Conservation (phyloP, 2,329 filamentous ascomycete species). For the Acephala macrosclerotiorum region DNA sequence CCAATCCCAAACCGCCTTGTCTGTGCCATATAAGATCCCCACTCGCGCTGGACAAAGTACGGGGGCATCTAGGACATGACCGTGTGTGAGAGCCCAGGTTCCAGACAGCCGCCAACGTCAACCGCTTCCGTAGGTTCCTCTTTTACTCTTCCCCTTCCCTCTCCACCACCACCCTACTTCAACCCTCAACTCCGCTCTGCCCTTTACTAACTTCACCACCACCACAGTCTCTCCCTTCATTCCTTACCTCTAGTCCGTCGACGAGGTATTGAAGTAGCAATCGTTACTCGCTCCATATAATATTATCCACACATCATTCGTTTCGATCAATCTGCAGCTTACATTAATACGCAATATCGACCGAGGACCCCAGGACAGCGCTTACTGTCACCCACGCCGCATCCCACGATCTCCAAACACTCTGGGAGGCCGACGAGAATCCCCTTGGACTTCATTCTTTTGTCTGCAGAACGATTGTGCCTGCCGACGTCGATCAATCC, state of each 20-base stretch:
- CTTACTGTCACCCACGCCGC: constrained; percentile 14
- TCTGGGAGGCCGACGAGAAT: not conserved
- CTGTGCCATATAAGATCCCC: constrained; percentile 16
- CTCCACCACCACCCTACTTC: constrained; percentile 15
- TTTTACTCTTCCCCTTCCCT: constrained; percentile 15
- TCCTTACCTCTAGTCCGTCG: constrained; percentile 29
- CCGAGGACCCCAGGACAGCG: constrained; percentile 19
- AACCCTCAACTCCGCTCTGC: constrained; percentile 17
- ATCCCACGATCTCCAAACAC: not conserved
- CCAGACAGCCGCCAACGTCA: constrained; percentile 33
- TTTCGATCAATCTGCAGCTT: constrained; percentile 10
- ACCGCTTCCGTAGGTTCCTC: constrained; percentile 26
- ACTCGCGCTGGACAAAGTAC: constrained; percentile 24
- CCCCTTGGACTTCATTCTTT: constrained; percentile 29
- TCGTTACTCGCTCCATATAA: constrained; percentile 24
- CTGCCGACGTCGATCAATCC: constrained; percentile 14
- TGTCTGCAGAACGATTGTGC: constrained; percentile 20
- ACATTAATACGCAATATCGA: constrained; percentile 23
- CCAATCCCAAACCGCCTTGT: not conserved
- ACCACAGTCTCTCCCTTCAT: constrained; percentile 34
- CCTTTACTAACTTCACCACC: constrained; percentile 19
- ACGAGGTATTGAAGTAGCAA: constrained; percentile 26
- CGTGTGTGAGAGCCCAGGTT: constrained; percentile 29
- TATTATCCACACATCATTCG: constrained; percentile 20
- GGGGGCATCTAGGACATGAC: constrained; percentile 22